Evolutionary conservation across 805 yeast species (phyloP).

Genomic region (Yarrowia divulgata): DNA sequence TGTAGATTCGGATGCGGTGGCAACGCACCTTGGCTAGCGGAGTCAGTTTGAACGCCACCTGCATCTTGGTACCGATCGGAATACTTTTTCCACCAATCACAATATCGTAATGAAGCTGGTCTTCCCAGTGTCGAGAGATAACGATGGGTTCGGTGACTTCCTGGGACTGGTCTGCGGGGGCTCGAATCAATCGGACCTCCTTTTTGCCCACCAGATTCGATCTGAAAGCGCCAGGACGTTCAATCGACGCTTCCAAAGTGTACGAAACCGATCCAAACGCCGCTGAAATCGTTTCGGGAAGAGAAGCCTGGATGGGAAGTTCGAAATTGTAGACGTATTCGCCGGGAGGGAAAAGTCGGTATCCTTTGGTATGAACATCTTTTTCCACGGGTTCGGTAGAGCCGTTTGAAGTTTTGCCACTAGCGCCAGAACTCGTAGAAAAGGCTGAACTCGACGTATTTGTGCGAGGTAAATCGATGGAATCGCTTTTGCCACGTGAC

Average conservation of each 20-base stretch:
- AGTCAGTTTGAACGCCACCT: conserved; percentile 80
- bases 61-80: conserved; percentile 81
- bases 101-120: conserved; percentile 86
- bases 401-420: too few species aligned
- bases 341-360: conserved; percentile 74
- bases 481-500: not conserved
- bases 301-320: conserved; percentile 78
- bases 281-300: conserved; percentile 80
- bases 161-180: conserved; percentile 76
- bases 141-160: conserved; percentile 95
- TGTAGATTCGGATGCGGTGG: conserved; percentile 82
- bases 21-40: conserved; percentile 88
- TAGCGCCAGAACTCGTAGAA: not conserved
- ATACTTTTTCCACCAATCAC: conserved; percentile 89
- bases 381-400: not conserved
- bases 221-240: conserved; percentile 86
- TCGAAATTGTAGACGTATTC: conserved; percentile 94
- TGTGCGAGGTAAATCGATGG: not conserved
- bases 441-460: not conserved
- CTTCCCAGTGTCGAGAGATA: conserved; percentile 92
- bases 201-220: conserved; percentile 69
- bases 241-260: conserved; percentile 69
- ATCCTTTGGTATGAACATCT: conserved; percentile 48
- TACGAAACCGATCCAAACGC: conserved; percentile 84
- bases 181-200: conserved; percentile 72